These are phyloP conservation scores for Magnusiomyces tetraspermus DNA, from an alignment of 1,139 yeast genomes.

Conservation along the genomic window DNA sequence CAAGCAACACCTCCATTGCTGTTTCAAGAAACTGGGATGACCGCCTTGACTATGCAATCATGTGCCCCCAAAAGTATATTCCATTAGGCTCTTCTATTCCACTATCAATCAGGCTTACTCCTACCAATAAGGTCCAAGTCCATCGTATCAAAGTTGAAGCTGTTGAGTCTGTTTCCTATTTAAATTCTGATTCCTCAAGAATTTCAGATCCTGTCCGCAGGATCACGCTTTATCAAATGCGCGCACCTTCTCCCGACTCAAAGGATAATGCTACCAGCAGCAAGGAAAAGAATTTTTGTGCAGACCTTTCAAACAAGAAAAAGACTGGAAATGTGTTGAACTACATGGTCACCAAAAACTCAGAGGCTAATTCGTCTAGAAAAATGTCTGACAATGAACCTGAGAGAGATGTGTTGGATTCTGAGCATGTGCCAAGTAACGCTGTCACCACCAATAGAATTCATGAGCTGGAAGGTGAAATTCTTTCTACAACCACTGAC, in stretches of 20 bases:
- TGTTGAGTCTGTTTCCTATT: slow-evolving; percentile 63
- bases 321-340: slow-evolving; percentile 11
- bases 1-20: slow-evolving; percentile 72
- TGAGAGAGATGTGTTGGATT: no score
- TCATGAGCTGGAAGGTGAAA: slow-evolving; percentile 12
- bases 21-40: slow-evolving; percentile 81
- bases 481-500: slow-evolving; percentile 6
- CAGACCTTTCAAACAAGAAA: neutral
- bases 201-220: slow-evolving; percentile 25
- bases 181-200: no score
- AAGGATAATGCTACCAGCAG: neutral
- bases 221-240: slow-evolving; percentile 26
- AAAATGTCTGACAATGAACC: no score
- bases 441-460: no score
- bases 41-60: slow-evolving; percentile 64
- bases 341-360: neutral
- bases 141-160: slow-evolving; percentile 67
- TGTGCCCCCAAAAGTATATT: slow-evolving; percentile 67
- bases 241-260: slow-evolving; percentile 4
- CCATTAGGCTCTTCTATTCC: slow-evolving; percentile 58
- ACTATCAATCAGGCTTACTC: slow-evolving; percentile 60
- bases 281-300: neutral
- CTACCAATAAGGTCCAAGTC: slow-evolving; percentile 55
- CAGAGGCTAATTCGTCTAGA: no score
- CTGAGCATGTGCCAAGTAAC: no score